A percentile compares a stretch with the other conserved stretches of the same genome.
These are phyloP conservation scores for Trichoderma simmonsii DNA, from an alignment of 2,329 filamentous ascomycete genomes.

Conservation along the genomic window DNA sequence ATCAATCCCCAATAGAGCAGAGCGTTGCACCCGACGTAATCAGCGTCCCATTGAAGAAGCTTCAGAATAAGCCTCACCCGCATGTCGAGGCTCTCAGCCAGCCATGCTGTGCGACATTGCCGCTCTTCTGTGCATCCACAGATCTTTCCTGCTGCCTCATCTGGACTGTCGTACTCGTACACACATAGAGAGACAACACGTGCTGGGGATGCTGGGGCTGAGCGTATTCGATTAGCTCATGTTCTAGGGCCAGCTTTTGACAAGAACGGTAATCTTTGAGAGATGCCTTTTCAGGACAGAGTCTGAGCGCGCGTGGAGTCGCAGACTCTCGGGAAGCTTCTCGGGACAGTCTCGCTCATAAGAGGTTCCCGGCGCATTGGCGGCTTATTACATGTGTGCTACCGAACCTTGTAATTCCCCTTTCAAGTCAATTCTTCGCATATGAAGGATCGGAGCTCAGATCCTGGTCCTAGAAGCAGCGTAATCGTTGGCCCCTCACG, in stretches of 20 bases:
- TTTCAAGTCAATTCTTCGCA: not conserved
- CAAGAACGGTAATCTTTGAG: not conserved
- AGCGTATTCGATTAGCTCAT: not conserved
- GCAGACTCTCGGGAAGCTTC: not conserved
- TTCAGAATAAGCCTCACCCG: constrained; percentile 5
- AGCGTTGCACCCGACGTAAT: not conserved
- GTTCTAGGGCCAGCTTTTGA: not conserved
- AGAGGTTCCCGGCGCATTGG: not conserved
- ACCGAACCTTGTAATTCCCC: not conserved
- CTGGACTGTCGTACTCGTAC: not conserved
- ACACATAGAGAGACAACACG: not conserved
- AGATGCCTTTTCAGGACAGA: not conserved
- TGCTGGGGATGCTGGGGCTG: not conserved
- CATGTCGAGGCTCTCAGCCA: not conserved
- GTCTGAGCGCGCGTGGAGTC: not conserved
- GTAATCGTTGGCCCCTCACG: not conserved
- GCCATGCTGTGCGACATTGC: not conserved
- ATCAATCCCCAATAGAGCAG: not conserved
- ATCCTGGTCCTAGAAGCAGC: not conserved
- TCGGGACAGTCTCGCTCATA: not conserved
- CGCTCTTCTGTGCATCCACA: not conserved
- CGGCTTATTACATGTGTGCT: not conserved
- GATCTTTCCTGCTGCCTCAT: not conserved
- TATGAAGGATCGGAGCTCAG: not conserved
- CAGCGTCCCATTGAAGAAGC: constrained; percentile 9